phyloP scores from a whole-genome alignment of 176 grass and related monocot genomes.

The Rhynchospora breviuscula region DNA sequence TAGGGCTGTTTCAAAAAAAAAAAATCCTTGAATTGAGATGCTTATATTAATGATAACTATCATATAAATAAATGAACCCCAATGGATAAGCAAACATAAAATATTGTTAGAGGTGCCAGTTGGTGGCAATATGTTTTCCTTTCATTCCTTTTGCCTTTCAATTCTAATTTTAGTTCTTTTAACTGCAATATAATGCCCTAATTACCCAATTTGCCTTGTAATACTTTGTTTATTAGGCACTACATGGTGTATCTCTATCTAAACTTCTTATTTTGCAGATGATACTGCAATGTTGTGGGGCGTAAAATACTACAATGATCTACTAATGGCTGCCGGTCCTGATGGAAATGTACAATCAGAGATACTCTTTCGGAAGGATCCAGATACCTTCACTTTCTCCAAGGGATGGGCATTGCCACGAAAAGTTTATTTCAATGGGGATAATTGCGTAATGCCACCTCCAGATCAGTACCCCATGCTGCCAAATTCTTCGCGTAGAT shows the following conservation, averaged over 20 bases:
- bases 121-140: not conserved
- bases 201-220: not conserved
- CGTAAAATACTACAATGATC: conserved; percentile 68
- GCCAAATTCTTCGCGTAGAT: conserved; percentile 31
- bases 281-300: conserved; percentile 79
- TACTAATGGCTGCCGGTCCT: conserved; percentile 50
- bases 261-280: conserved; percentile 30
- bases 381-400: conserved; percentile 35
- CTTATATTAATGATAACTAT: not conserved
- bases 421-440: conserved; percentile 71
- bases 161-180: not conserved
- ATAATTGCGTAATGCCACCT: conserved; percentile 66
- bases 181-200: not conserved
- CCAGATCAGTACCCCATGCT: conserved; percentile 59
- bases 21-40: not conserved
- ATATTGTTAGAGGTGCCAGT: not conserved
- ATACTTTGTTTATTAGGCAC: not conserved
- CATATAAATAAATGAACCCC: not conserved
- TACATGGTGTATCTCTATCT: not conserved
- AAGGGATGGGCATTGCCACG: conserved; percentile 72
- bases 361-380: conserved; percentile 54
- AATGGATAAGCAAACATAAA: not conserved
- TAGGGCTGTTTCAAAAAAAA: not conserved
- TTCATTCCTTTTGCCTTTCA: not conserved
- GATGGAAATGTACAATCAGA: conserved; percentile 67